Base-by-base conservation (phyloP, 1,284 basidiomycete species). In the Ustilago shanxiensis region DNA sequence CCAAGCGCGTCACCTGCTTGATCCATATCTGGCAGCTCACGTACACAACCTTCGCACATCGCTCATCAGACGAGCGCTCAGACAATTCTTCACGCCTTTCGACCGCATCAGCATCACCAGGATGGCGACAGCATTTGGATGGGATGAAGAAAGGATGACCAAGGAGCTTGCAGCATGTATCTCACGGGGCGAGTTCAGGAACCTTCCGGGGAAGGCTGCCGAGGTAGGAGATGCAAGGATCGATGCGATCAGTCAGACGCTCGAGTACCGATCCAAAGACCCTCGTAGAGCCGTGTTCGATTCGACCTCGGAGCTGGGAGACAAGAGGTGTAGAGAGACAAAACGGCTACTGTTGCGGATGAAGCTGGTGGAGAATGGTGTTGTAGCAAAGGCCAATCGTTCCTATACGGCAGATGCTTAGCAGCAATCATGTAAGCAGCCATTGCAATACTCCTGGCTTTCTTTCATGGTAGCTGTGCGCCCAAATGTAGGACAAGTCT, bases 101-200 rank as follows among this genome's bases (percentile, higher is more conserved):
- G 87, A 91, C 47, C 90, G 92, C 18, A 93, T 95, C 83, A 89
- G 90, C 74, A 89, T 96, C 26, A 89, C 91, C 45, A 89, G 92
- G 33, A 93, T 95, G 92, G 91, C 91, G 44, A 86, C 86, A 2
- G 93, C 93, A 3, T 95, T 96, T 80, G 94, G 94, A 7, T 93
- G 93, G 91, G 88, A 89, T 0, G 87, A 92, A 5, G 89, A 90
- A 13, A 90, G 91, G 67, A 90, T 92, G 18, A 91, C 93, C 83
- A 87, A 88, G 50, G 90, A 92, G 71, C 90, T 95, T 49, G 91
- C 93, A 7, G 86, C 87, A 20, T 89, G 95, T 35, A 93, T 95
- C 69, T 90, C 92, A 81, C 88, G 88, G 2, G 92, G 92, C 1
- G 88, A 90, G 57, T 92, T 95, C 71, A 89, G 91, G 77, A 93